These are phyloP conservation scores for Scytalidium lignicola DNA, from an alignment of 2,329 filamentous ascomycete species.

Conservation along the genomic window DNA sequence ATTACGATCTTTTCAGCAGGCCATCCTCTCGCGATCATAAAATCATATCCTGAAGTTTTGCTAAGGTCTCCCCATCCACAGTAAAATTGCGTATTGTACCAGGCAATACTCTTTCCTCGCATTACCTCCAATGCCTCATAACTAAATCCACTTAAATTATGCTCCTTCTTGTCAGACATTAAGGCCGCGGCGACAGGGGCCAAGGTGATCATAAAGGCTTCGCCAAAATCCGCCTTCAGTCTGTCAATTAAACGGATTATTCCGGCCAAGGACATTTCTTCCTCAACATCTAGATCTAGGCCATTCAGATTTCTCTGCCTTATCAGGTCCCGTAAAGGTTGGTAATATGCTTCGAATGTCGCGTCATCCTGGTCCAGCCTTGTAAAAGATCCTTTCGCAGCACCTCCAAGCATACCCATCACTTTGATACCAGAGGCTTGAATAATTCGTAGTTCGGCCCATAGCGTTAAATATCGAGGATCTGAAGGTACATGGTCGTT, in stretches of 20 bases:
- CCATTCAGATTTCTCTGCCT: slow-evolving; percentile 59
- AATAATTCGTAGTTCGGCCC: slow-evolving; percentile 69
- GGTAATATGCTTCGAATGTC: slow-evolving; percentile 70
- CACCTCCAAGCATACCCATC: slow-evolving; percentile 82
- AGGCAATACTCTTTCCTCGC: slow-evolving; percentile 62
- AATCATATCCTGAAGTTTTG: slow-evolving; percentile 43
- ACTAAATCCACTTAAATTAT: slow-evolving; percentile 76
- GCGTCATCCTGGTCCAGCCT: slow-evolving; percentile 50
- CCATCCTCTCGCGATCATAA: slow-evolving; percentile 61
- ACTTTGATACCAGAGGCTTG: slow-evolving; percentile 73
- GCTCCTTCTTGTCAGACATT: slow-evolving; percentile 44
- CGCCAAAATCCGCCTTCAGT: slow-evolving; percentile 63
- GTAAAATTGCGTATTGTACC: slow-evolving; percentile 94
- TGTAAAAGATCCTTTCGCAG: slow-evolving; percentile 68
- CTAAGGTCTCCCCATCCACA: slow-evolving; percentile 61
- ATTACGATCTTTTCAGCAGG: slow-evolving; percentile 68
- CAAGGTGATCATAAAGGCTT: slow-evolving; percentile 69
- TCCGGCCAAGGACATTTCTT: slow-evolving; percentile 63
- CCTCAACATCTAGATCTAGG: slow-evolving; percentile 76
- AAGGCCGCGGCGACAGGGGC: slow-evolving; percentile 78
- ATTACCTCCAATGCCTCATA: slow-evolving; percentile 70
- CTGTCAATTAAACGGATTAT: slow-evolving; percentile 63
- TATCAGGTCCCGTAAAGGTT: slow-evolving; percentile 61
- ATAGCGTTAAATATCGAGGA: slow-evolving; percentile 64
- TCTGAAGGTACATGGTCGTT: slow-evolving; percentile 74